Conservation (phyloP, 75 land plant species). For the Isoetes taiwanensis region DNA sequence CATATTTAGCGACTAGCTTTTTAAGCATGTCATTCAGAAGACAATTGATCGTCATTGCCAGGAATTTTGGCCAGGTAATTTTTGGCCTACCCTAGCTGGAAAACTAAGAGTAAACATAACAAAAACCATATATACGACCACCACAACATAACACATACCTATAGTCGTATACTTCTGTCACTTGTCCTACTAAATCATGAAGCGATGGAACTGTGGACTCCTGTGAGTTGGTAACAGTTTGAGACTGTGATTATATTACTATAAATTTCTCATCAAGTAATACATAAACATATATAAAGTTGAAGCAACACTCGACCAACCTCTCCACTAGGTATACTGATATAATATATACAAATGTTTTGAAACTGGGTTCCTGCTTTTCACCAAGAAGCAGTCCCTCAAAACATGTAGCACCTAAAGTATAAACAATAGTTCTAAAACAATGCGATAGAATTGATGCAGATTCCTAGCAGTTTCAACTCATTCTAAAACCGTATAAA, state of each 20-base stretch:
- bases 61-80: too few relatives aligned
- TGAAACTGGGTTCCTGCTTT: conserved; percentile 56
- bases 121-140: too few relatives aligned
- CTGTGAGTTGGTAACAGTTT: conserved; percentile 56
- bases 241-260: conserved; percentile 61
- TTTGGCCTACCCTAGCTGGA: too few relatives aligned
- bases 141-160: conserved; percentile 53
- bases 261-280: too few relatives aligned
- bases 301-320: too few relatives aligned
- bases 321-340: conserved; percentile 92
- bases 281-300: too few relatives aligned
- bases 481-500: not conserved
- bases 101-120: too few relatives aligned
- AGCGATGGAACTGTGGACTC: conserved; percentile 36
- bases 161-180: conserved; percentile 67
- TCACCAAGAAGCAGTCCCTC: conserved; percentile 79
- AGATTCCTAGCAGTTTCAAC: not conserved
- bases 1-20: too few relatives aligned
- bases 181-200: conserved; percentile 82
- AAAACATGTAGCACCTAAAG: conserved; percentile 81
- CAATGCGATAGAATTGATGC: not conserved
- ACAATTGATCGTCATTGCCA: too few relatives aligned
- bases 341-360: conserved; percentile 91
- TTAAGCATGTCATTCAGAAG: too few relatives aligned
- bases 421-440: not conserved